A percentile compares a stretch with the other conserved stretches of the same genome.
Conservation (phyloP, 2,329 filamentous ascomycete genomes). For the Ceratocystis albifundus region DNA sequence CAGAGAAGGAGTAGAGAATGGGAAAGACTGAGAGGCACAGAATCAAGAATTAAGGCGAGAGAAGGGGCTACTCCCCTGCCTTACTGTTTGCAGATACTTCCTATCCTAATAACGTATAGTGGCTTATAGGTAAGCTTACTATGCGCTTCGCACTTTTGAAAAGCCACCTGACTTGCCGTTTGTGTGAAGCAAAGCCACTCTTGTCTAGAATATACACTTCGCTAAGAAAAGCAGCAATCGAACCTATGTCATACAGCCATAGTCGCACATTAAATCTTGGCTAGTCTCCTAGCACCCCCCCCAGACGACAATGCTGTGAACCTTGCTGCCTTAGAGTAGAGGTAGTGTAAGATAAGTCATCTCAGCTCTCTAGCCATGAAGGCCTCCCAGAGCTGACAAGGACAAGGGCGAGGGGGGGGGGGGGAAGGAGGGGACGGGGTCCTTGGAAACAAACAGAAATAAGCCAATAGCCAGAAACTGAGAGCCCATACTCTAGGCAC, state of each 20-base stretch:
- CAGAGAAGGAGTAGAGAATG: no score
- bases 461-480: not conserved
- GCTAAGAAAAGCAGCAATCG: not conserved
- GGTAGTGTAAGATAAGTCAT: not conserved
- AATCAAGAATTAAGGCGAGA: not conserved
- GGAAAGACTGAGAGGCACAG: not conserved
- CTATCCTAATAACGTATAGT: not conserved
- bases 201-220: not conserved
- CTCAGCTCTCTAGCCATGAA: not conserved
- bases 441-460: not conserved
- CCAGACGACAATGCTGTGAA: not conserved
- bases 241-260: not conserved
- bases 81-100: not conserved
- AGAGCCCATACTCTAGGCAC: not conserved
- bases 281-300: not conserved
- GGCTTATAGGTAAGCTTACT: no score
- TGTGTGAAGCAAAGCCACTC: not conserved
- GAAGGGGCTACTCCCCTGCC: not conserved
- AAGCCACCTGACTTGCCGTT: not conserved
- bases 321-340: not conserved
- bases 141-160: not conserved
- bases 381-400: not conserved
- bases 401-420: not conserved
- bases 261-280: not conserved
- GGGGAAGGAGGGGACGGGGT: not conserved